Percentiles rank a stretch among this genome's conserved stretches.
These are phyloP conservation scores for Trametes pubescens DNA, from an alignment of 1,284 basidiomycete species.

Conservation along the genomic window DNA sequence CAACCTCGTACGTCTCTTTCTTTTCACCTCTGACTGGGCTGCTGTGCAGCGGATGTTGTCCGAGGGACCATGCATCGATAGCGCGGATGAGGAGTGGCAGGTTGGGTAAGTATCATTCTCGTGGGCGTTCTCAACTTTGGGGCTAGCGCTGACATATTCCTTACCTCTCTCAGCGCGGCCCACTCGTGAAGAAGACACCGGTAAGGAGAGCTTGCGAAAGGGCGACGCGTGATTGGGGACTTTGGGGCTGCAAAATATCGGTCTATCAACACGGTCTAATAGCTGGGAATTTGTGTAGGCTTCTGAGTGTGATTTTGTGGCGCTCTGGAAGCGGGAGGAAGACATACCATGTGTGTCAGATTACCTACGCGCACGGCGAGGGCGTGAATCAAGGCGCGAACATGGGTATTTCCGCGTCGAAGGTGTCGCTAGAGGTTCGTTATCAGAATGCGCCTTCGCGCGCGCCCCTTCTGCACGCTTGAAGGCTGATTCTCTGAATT, in stretches of 20 bases:
- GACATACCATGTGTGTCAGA: no score
- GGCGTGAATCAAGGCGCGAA: no score
- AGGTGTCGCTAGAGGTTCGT: no score
- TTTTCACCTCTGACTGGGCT: background rate
- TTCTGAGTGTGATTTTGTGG: background rate
- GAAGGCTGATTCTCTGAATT: no score
- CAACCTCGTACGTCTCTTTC: slow-evolving; percentile 30
- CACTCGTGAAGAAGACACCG: background rate
- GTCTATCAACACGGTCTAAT: background rate
- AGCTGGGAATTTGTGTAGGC: background rate
- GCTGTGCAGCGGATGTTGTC: slow-evolving; percentile 33
- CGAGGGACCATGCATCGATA: slow-evolving; percentile 35
- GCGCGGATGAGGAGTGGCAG: slow-evolving; percentile 30
- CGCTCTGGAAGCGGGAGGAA: background rate
- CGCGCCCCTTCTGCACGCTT: no score
- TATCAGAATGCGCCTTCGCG: no score
- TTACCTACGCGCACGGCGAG: no score
- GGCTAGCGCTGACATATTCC: background rate
- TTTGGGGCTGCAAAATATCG: background rate
- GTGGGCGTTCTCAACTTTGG: background rate
- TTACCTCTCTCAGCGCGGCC: background rate
- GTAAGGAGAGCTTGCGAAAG: background rate
- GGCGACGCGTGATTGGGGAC: background rate
- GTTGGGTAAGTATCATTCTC: slow-evolving; percentile 32
- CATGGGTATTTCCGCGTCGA: no score